phyloP scores from a whole-genome alignment of 2,329 filamentous ascomycete genomes.

The Botrytis elliptica region DNA sequence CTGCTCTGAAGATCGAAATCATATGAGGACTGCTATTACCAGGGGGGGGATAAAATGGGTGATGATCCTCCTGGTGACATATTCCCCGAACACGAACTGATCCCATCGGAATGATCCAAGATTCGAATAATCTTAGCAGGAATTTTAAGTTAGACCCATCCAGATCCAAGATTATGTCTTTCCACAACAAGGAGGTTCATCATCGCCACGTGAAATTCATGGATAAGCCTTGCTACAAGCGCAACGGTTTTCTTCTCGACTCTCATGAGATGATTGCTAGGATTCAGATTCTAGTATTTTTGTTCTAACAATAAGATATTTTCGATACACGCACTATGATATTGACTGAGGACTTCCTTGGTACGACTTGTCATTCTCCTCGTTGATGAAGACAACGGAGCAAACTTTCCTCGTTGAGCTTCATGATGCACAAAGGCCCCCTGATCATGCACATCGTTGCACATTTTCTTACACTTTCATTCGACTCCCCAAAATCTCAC shows the following conservation, averaged over 20 bases:
- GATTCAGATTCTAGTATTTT: neutral
- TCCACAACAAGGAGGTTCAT: neutral
- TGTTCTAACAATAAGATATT: neutral
- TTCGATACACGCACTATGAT: neutral
- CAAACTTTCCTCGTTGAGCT: conserved; percentile 16
- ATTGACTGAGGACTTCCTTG: neutral
- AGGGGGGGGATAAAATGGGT: conserved; percentile 8
- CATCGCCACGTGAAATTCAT: conserved; percentile 21
- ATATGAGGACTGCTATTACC: conserved; percentile 7
- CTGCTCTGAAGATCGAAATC: conserved; percentile 8
- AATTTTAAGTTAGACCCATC: neutral
- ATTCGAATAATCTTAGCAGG: conserved; percentile 3
- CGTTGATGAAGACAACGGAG: conserved; percentile 6
- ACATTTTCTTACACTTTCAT: conserved; percentile 9
- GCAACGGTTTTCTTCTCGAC: conserved; percentile 19
- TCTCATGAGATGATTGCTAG: neutral
- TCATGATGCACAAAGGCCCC: conserved; percentile 13
- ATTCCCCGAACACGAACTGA: conserved; percentile 17
- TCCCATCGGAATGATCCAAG: conserved; percentile 8
- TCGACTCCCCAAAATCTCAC: conserved; percentile 8
- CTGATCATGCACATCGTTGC: conserved; percentile 19
- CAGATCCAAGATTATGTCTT: neutral
- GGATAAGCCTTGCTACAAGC: conserved; percentile 20
- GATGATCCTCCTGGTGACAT: conserved; percentile 2
- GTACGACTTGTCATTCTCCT: neutral